Percentiles rank a stretch among this genome's conserved stretches.
phyloP scores from a whole-genome alignment of 306 rosid genomes.

The Purshia tridentata region DNA sequence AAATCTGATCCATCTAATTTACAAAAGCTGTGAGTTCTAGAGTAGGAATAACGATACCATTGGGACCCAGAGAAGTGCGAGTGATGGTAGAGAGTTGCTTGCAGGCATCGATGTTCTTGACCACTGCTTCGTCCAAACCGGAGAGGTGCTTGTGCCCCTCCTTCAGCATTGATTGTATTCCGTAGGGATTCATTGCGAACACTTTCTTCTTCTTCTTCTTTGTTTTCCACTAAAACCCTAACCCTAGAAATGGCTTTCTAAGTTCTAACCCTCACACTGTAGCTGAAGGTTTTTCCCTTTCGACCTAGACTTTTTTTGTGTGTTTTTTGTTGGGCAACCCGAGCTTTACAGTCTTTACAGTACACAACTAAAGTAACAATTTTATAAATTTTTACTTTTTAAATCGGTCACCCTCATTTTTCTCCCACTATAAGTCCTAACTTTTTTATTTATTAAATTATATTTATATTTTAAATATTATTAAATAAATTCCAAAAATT shows the following conservation, averaged over 20 bases:
- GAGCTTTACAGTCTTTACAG: no score
- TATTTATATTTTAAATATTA: no score
- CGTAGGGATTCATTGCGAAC: conserved; percentile 58
- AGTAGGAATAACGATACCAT: conserved; percentile 46
- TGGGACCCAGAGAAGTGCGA: conserved; percentile 92
- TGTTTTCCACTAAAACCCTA: neutral
- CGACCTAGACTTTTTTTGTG: neutral
- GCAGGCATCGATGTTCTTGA: conserved; percentile 96
- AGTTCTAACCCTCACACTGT: no score
- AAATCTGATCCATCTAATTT: neutral
- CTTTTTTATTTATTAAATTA: no score
- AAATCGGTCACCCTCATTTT: no score
- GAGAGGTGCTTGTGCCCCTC: conserved; percentile 91
- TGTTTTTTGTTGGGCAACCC: neutral
- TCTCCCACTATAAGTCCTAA: no score
- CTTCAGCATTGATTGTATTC: conserved; percentile 90
- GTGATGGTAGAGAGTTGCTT: conserved; percentile 87
- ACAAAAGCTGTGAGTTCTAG: neutral
- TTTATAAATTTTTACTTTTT: no score
- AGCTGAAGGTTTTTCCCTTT: neutral
- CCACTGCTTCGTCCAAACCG: conserved; percentile 94
- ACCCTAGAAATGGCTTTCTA: conserved; percentile 3
- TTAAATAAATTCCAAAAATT: no score
- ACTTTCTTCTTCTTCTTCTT: conserved; percentile 30
- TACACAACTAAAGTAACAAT: no score